Percentiles rank a stretch among this genome's conserved stretches.
Conservation (phyloP, 257 asterid species). For the Paulownia fortunei region DNA sequence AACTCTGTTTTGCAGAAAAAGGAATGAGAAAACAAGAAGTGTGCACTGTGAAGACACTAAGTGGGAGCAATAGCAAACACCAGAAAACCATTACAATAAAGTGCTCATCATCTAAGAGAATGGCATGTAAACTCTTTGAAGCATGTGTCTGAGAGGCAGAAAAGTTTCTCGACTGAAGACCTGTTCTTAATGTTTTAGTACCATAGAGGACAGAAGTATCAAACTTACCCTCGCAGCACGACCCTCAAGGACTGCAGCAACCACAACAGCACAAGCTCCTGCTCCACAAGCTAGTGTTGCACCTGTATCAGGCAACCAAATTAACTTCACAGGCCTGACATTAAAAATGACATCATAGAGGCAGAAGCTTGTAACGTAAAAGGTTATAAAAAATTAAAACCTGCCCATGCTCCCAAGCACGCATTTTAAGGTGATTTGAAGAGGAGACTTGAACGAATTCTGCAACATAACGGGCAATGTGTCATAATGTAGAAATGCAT, state of each 20-base stretch:
- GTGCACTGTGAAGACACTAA: neutral
- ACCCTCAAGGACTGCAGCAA: conserved; percentile 93
- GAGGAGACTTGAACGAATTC: conserved; percentile 86
- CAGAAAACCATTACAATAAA: neutral
- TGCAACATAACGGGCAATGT: conserved; percentile 38
- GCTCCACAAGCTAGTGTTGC: conserved; percentile 93
- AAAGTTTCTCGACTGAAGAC: neutral
- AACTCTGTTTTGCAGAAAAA: conserved; percentile 49
- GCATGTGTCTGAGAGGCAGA: neutral
- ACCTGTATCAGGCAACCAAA: conserved; percentile 43
- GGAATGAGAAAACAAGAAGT: neutral
- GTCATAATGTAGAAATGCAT: neutral
- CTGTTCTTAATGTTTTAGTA: neutral
- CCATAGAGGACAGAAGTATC: too few species aligned
- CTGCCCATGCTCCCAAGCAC: conserved; percentile 98
- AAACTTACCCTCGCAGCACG: conserved; percentile 73
- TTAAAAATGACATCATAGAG: too few species aligned
- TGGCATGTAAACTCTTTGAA: neutral
- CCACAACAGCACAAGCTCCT: conserved; percentile 89
- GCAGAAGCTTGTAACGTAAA: neutral
- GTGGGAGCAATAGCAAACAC: neutral
- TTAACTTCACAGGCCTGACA: neutral
- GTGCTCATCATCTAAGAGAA: neutral
- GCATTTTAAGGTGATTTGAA: conserved; percentile 78
- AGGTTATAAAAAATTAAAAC: conserved; percentile 41